Base-by-base conservation (phyloP, 192 early-diverging fungal genomes). In the Backusella westeae region DNA sequence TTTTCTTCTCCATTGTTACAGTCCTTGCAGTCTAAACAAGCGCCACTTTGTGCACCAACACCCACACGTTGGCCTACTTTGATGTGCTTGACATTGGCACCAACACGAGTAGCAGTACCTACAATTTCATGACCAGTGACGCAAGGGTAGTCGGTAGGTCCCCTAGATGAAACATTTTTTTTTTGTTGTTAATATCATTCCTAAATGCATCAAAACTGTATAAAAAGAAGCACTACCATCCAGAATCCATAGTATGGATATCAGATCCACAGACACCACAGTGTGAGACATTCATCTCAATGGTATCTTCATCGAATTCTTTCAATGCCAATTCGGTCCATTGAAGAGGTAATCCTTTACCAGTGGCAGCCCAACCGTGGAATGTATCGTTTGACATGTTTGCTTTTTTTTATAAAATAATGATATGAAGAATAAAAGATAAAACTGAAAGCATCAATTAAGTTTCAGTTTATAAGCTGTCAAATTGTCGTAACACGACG, bases 221-320 rank as follows among this genome's bases (percentile, higher is more conserved):
- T 10, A 15, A 17, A 44, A 15, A 17, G 3, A 44, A 3, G 17
- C 0, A 17, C 3, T 26, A 56, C 71, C 67, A 74, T 68, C 86
- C 91, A 0, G 75, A 77, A 74, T 86, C 85, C 70, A 89, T 80
- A 35, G 86, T 91, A 82, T 96, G 91, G 53, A 93, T 73, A 81
- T 96, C 95, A 7, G 90, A 90, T 59, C 87, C 90, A 78, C 94
- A 96, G 69, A 96, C 90, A 73, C 93, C 93, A 71, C 91, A 92
- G 83, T 92, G 87, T 32, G 69, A 76, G 29, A 89, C 78, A 0
- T 83, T 77, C 39, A 89, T 82, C 41, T 89, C 87, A 66, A 87
- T 82, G 42, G 84, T 76, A 34, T 86, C 74, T 14, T 73, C 80
- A 17, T 80, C 78, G 26, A 86, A 81, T 17, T 56, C 71, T 68